Base-by-base conservation (phyloP, 2,329 filamentous ascomycete species). In the Herpotrichia juniperi region DNA sequence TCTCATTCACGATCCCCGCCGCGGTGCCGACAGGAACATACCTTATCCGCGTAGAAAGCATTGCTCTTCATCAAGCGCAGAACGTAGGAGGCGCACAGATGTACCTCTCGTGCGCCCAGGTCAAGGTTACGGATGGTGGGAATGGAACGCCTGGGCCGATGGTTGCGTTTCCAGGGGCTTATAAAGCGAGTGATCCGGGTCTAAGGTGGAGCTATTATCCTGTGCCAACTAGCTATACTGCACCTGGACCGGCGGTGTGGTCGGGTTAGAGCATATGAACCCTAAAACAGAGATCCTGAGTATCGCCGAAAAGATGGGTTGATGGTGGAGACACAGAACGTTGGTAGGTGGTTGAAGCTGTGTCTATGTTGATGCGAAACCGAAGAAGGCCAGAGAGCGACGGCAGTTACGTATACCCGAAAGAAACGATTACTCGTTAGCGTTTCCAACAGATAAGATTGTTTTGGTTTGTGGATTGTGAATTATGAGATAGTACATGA, bases 81-180 rank as follows among this genome's bases (percentile, higher is more conserved):
- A 60, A 50, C 14, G 54, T 59, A 4, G 67, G 65, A 8, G 71
- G 71, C 37, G 72, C 72, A 6, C 72, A 79, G 62, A 77, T 79
- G 50, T 80, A 79, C 60, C 69, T 78, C 26, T 71, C 70, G 10
- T 80, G 78, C 58, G 75, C 74, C 0, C 78, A 80, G 61, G 57
- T 81, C 43, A 69, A 75, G 51, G 68, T 80, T 50, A 71, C 67
- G 5, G 72, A 71, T 9, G 65, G 68, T 21, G 74, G 74, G 4
- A 67, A 54, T 46, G 73, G 71, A 42, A 67, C 40, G n/a, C 74
- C 76, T 12, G 61, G 62, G 2, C 72, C 74, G 4, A 54, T 75
- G 16, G 72, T 73, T n/a, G 66, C 72, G 48, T 77, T 78, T 54
- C 76, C 76, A 14, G 77, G 68, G 5, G 77, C 52, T 59, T 77